These are phyloP conservation scores for Glycyrrhiza uralensis DNA, from an alignment of 306 rosid species.

Conservation along the genomic window DNA sequence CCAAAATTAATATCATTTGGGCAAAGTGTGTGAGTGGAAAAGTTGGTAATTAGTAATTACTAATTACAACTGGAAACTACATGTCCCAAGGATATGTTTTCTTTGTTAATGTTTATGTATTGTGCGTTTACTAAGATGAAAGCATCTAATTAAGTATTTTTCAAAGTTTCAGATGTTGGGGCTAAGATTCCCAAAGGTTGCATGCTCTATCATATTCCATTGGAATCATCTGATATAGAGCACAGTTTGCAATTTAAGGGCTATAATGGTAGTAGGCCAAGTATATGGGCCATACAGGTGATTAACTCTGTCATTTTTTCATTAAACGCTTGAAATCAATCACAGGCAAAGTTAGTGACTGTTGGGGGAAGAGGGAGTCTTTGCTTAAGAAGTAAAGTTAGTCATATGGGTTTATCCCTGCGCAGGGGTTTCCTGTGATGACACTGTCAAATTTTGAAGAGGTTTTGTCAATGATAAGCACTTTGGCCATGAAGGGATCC, in stretches of 20 bases:
- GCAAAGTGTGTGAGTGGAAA: not conserved
- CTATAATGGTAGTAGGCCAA: conserved; percentile 59
- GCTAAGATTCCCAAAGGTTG: conserved; percentile 69
- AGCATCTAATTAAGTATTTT: not conserved
- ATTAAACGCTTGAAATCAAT: not conserved
- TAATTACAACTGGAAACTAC: not conserved
- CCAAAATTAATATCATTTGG: not conserved
- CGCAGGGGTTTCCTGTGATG: conserved; percentile 32
- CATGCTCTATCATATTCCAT: conserved; percentile 53
- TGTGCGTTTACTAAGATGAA: not conserved
- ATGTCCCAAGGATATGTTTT: not conserved
- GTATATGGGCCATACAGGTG: conserved; percentile 79
- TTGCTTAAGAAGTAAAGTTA: not conserved
- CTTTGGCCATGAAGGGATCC: conserved; percentile 64
- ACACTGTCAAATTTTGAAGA: conserved; percentile 54
- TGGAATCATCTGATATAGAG: conserved; percentile 45
- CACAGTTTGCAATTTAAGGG: conserved; percentile 49
- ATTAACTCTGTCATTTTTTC: not conserved
- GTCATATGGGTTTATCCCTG: conserved; percentile 23
- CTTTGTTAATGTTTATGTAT: not conserved
- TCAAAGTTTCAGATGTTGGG: conserved; percentile 46
- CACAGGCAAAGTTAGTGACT: not conserved
- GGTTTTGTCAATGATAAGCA: conserved; percentile 48
- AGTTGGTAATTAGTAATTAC: not conserved
- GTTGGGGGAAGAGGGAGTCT: not conserved